Percentiles rank a stretch among this genome's conserved stretches.
These are phyloP conservation scores for Ruellia speciosa DNA, from an alignment of 305 asterid genomes.

Conservation along the genomic window DNA sequence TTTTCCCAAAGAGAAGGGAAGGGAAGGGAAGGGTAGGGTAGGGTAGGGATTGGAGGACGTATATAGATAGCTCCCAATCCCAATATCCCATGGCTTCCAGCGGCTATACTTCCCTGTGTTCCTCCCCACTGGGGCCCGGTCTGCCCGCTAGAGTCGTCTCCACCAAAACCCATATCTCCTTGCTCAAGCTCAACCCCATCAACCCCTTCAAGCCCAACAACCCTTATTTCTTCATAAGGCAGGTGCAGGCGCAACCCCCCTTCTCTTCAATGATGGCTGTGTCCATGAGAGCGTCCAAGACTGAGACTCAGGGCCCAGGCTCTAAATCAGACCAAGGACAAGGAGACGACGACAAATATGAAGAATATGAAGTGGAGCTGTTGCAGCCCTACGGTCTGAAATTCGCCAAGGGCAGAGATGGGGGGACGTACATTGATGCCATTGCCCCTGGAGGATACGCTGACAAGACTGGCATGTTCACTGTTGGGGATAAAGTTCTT, in stretches of 20 bases:
- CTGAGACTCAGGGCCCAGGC: constrained; percentile 25
- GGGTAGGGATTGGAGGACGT: background rate
- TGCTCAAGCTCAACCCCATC: constrained; percentile 34
- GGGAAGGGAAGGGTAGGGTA: background rate
- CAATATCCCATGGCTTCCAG: constrained; percentile 54
- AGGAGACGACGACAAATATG: constrained; percentile 5
- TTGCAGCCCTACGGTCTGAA: constrained; percentile 77
- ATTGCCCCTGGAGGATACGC: constrained; percentile 79
- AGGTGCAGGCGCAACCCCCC: constrained; percentile 7
- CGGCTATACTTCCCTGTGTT: constrained; percentile 44
- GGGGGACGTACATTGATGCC: constrained; percentile 90
- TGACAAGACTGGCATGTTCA: constrained; percentile 65
- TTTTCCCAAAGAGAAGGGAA: no score
- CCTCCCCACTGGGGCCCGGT: constrained; percentile 28
- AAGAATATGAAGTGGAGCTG: constrained; percentile 67
- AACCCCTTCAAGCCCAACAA: constrained; percentile 14
- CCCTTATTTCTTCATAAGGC: no score
- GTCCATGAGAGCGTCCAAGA: constrained; percentile 42
- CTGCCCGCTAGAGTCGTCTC: constrained; percentile 26
- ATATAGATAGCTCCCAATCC: background rate
- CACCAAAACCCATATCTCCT: constrained; percentile 19
- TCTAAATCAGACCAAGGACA: constrained; percentile 17
- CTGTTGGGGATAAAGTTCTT: constrained; percentile 82
- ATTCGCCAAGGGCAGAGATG: constrained; percentile 84
- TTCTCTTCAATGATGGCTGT: constrained; percentile 11